These are phyloP conservation scores for Suillus cothurnatus DNA, from an alignment of 768 basidiomycete genomes.

Conservation along the genomic window DNA sequence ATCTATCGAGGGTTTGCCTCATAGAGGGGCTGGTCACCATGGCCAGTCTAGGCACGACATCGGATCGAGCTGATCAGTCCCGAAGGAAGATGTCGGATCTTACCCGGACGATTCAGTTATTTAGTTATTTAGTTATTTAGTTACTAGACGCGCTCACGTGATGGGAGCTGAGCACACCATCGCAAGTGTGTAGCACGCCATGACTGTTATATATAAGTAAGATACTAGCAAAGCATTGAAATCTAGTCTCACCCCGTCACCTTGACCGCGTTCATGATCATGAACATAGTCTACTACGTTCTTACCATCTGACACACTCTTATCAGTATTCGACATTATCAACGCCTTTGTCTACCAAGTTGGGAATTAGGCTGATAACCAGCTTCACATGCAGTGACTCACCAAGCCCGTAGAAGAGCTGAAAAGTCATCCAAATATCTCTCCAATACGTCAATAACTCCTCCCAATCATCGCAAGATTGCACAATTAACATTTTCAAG, in stretches of 20 bases:
- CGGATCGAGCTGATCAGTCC: no score
- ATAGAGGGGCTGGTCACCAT: no score
- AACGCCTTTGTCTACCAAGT: not conserved
- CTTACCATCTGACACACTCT: not conserved
- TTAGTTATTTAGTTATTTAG: no score
- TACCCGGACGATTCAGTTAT: no score
- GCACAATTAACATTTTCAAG: not conserved
- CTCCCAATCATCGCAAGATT: not conserved
- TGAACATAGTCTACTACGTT: not conserved
- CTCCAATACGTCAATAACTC: not conserved
- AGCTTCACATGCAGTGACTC: not conserved
- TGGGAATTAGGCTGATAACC: not conserved
- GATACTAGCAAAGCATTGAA: no score
- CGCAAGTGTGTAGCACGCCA: slow-evolving; percentile 22
- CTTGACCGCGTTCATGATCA: not conserved
- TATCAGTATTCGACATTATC: not conserved
- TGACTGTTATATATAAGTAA: slow-evolving; percentile 23
- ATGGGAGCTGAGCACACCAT: slow-evolving; percentile 37
- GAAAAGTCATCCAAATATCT: not conserved
- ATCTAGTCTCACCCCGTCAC: not conserved
- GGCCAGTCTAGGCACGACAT: no score
- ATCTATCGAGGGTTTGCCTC: no score
- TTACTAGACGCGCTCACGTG: slow-evolving; percentile 28
- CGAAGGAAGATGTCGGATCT: no score
- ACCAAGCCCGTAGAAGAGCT: not conserved